Evolutionary conservation across 805 yeast species (phyloP).

Genomic region (Blastobotrys terrestris): DNA sequence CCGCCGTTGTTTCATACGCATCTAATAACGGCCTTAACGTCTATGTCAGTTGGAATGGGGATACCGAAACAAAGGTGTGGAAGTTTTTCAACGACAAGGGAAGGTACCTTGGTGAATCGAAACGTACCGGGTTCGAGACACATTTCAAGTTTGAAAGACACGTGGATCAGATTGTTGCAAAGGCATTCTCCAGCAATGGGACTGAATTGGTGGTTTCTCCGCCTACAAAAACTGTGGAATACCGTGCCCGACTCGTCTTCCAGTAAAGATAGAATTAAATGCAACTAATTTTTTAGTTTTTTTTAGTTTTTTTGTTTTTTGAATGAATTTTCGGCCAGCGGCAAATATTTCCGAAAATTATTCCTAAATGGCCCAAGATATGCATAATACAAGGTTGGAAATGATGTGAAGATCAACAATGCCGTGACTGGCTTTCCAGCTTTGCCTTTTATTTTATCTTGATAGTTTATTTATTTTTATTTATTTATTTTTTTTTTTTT

Average conservation of each 20-base stretch:
- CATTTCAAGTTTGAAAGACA: background rate
- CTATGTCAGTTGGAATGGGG: constrained; percentile 15
- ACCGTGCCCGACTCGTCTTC: background rate
- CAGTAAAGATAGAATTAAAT: background rate
- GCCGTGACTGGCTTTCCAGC: too few species aligned
- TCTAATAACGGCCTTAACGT: constrained; percentile 1
- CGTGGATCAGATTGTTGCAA: background rate
- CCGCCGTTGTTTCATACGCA: constrained; percentile 6
- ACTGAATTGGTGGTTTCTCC: background rate
- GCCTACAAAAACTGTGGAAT: background rate
- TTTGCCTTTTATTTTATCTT: too few species aligned
- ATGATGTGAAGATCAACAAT: too few species aligned
- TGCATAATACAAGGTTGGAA: too few species aligned
- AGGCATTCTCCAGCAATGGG: background rate
- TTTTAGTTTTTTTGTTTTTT: too few species aligned
- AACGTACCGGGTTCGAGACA: constrained; percentile 8
- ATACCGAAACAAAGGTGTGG: constrained; percentile 12
- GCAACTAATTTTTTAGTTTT: too few species aligned
- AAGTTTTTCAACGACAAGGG: constrained; percentile 3
- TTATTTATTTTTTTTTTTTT: too few species aligned
- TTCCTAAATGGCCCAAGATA: too few species aligned
- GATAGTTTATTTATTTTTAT: too few species aligned
- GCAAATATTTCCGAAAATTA: too few species aligned
- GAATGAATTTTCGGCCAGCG: too few species aligned
- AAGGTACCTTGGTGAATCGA: constrained; percentile 4